A percentile compares a stretch with the other conserved stretches of the same genome.
These are phyloP conservation scores for Cladosporium sp. DNA, from an alignment of 2,329 filamentous ascomycete species.

Conservation along the genomic window DNA sequence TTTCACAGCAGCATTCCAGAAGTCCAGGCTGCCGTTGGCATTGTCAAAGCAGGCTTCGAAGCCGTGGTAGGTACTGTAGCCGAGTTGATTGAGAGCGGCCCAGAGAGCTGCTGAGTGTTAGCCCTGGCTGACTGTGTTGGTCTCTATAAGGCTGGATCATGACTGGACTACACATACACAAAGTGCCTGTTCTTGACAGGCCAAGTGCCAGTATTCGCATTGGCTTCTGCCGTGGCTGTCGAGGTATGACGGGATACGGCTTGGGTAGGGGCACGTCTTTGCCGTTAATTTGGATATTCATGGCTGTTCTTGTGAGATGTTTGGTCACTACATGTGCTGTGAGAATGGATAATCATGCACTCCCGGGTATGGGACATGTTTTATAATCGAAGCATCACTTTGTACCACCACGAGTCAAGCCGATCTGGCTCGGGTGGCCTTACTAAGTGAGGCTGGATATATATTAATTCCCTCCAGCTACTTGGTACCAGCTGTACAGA, in stretches of 20 bases:
- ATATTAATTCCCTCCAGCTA: too few species aligned
- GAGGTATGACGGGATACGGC: slow-evolving; percentile 6
- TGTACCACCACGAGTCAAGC: too few species aligned
- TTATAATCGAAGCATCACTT: too few species aligned
- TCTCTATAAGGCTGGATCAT: too few species aligned
- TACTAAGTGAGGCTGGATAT: too few species aligned
- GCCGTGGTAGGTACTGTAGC: slow-evolving; percentile 14
- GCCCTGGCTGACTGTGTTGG: too few species aligned
- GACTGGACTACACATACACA: not conserved
- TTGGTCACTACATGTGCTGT: too few species aligned
- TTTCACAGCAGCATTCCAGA: not conserved
- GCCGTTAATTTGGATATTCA: slow-evolving; percentile 1
- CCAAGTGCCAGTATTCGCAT: too few species aligned
- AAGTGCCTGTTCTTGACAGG: not conserved
- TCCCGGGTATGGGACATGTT: too few species aligned
- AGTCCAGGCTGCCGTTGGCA: slow-evolving; percentile 9
- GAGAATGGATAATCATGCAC: too few species aligned
- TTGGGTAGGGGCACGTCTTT: not conserved
- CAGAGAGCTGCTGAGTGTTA: slow-evolving; percentile 1
- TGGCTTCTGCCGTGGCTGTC: slow-evolving; percentile 17
- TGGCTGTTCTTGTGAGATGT: not conserved
- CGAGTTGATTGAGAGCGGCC: slow-evolving; percentile 1
- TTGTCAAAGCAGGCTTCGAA: slow-evolving; percentile 14
- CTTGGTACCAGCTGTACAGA: too few species aligned
- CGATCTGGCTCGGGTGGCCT: too few species aligned